These are phyloP conservation scores for Psilocybe tampanensis DNA, from an alignment of 768 basidiomycete genomes.

Conservation along the genomic window DNA sequence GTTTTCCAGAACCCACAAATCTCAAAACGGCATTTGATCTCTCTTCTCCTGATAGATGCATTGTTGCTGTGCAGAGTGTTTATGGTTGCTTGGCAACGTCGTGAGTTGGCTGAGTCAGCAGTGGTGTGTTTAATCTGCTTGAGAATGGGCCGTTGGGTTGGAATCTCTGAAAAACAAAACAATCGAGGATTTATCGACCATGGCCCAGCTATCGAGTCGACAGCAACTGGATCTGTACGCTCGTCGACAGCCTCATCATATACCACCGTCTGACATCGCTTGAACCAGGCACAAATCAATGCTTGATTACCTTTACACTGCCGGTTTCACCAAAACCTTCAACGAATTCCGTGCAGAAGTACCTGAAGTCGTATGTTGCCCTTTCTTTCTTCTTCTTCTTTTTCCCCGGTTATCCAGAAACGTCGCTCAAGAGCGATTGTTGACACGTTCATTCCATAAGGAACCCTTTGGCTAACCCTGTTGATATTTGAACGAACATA, in stretches of 20 bases:
- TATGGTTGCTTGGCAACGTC: background rate
- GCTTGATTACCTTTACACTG: constrained; percentile 74
- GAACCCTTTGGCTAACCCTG: constrained; percentile 32
- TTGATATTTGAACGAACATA: constrained; percentile 39
- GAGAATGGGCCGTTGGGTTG: background rate
- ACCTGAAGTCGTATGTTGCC: constrained; percentile 26
- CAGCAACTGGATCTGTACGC: constrained; percentile 32
- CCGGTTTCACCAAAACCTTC: constrained; percentile 64
- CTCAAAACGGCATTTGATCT: background rate
- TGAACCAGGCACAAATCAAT: constrained; percentile 71
- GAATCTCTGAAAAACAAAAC: constrained; percentile 4
- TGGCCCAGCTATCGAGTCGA: constrained; percentile 30
- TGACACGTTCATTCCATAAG: background rate
- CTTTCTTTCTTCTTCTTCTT: background rate
- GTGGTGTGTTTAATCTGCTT: background rate
- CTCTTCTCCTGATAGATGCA: background rate
- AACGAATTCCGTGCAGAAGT: constrained; percentile 39
- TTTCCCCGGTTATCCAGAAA: background rate
- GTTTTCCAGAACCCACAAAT: background rate
- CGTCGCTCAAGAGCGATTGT: background rate
- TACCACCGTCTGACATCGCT: constrained; percentile 13
- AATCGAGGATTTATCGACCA: constrained; percentile 8
- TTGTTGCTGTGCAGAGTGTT: background rate
- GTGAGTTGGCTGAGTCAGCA: background rate
- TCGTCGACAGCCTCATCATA: constrained; percentile 2